Percentiles rank a stretch among this genome's conserved stretches.
Evolutionary conservation across 2,329 filamentous ascomycete genomes (phyloP).

Genomic region (Thermoascus crustaceus): DNA sequence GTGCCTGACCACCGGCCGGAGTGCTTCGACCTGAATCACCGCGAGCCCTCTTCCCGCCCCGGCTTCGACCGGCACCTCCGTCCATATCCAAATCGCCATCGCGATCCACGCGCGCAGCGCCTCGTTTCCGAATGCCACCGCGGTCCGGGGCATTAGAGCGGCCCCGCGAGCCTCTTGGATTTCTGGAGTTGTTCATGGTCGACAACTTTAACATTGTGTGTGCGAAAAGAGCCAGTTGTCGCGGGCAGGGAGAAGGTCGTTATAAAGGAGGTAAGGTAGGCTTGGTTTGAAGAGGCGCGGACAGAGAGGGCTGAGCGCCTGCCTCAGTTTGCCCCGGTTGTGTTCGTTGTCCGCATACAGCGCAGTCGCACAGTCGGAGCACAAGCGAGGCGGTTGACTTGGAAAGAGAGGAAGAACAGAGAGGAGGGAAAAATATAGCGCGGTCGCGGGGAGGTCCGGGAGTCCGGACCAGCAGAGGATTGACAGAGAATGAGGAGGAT

Average conservation of each 20-base stretch:
- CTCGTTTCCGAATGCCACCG: constrained; percentile 46
- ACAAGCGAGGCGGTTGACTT: background rate
- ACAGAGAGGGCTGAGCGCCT: constrained; percentile 1
- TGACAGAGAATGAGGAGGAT: background rate
- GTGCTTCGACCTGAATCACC: constrained; percentile 20
- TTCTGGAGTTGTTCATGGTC: constrained; percentile 23
- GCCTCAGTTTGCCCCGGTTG: constrained; percentile 1
- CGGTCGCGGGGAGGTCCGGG: too few species aligned
- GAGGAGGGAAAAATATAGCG: too few species aligned
- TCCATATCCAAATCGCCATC: constrained; percentile 58
- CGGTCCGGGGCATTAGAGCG: constrained; percentile 27
- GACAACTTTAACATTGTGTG: constrained; percentile 8
- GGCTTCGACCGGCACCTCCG: constrained; percentile 27
- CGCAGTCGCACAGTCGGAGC: background rate
- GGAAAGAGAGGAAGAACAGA: background rate
- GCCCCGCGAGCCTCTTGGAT: constrained; percentile 22
- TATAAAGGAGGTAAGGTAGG: background rate
- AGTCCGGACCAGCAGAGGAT: too few species aligned
- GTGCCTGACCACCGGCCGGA: constrained; percentile 13
- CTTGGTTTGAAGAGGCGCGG: background rate
- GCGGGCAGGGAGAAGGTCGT: too few species aligned
- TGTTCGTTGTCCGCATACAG: background rate
- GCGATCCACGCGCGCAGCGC: constrained; percentile 42
- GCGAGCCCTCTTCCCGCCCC: constrained; percentile 27
- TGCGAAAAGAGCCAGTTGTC: constrained; percentile 6